Conservation (phyloP, 306 rosid species). For the Erythrophleum fordii region DNA sequence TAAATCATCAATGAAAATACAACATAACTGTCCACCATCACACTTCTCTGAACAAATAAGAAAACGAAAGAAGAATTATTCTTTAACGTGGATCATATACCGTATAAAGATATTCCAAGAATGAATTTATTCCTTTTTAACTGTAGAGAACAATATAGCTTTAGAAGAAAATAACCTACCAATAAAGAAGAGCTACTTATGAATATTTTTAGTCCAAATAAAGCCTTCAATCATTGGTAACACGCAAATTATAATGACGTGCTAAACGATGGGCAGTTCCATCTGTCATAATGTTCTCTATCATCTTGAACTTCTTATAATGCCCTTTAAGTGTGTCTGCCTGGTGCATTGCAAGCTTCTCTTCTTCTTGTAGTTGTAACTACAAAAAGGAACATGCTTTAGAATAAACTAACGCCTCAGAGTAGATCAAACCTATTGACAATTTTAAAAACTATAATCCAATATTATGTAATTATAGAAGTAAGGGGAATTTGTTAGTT, state of each 20-base stretch:
- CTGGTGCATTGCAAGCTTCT: constrained; percentile 61
- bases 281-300: constrained; percentile 46
- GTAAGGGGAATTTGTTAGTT: too few relatives aligned
- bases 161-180: background rate
- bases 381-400: constrained; percentile 26
- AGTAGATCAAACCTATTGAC: background rate
- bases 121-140: background rate
- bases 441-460: background rate
- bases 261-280: constrained; percentile 57
- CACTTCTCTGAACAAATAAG: background rate
- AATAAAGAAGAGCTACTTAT: background rate
- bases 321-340: constrained; percentile 41
- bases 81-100: background rate
- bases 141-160: background rate
- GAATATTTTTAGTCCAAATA: background rate
- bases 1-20: background rate
- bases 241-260: constrained; percentile 2
- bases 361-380: constrained; percentile 53
- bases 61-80: background rate
- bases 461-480: too few relatives aligned
- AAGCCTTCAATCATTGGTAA: constrained; percentile 29
- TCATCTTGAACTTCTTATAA: constrained; percentile 55
- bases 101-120: background rate
- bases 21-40: background rate
- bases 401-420: constrained; percentile 6